Base-by-base conservation (phyloP, 2,329 filamentous ascomycete genomes). In the Neofusicoccum sp. region DNA sequence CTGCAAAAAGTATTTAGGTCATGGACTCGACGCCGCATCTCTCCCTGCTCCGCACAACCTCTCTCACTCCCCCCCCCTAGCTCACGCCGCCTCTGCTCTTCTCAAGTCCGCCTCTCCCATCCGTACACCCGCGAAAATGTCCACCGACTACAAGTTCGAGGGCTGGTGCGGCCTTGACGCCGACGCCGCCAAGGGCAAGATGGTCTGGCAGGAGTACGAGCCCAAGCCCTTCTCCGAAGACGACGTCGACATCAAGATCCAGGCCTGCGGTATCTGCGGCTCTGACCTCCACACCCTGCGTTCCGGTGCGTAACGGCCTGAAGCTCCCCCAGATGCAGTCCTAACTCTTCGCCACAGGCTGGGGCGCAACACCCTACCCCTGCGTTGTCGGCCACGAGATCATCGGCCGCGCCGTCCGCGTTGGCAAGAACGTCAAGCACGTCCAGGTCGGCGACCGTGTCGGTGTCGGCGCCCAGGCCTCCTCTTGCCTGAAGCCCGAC, bases 401-500 rank as follows among this genome's bases (percentile, higher is more conserved):
- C 47, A 68, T 78, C 41, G 76, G 76, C 6, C 68, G 68, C 30
- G 68, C 76, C 34, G 71, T 74, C 4, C 70, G 72, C n/a, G 64
- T 74, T 1, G 76, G 76, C 11, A 65, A 56, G 48, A 51, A 58
- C 43, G 60, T 79, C 11, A 75, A 72, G 20, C 69, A 75, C 28
- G 79, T 89, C 72, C 78, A 82, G 56, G 67, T 87, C 33, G 87
- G 88, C 45, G 85, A 89, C 68, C 80, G 86, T 6, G 80, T 79
- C 9, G 82, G 82, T 47, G 80, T 82, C 20, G 82, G 82, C 49
- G 78, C 77, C 45, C 78, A 79, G 62, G 77, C 75, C n/a, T 78
- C 72, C 30, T 79, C 75, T 57, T 83, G 82, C 68, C 75, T 81
- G 60, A 65, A 68, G 49, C 60, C 65, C 1, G 70, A 80, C 47